phyloP scores from a whole-genome alignment of 768 basidiomycete genomes.

The Pisolithus orientalis region DNA sequence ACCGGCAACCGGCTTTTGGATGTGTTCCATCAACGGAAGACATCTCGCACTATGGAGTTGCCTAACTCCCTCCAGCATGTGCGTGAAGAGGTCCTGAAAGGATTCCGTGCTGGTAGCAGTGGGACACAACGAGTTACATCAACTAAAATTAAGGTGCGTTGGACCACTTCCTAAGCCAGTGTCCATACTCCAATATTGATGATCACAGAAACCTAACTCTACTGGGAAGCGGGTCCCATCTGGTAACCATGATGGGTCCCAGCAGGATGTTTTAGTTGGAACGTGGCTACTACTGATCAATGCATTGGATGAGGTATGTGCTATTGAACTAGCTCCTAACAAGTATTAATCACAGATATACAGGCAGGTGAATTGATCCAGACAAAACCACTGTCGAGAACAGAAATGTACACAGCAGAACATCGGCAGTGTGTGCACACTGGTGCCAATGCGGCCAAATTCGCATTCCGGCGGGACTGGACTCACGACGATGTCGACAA shows the following conservation, averaged over 20 bases:
- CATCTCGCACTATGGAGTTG: neutral
- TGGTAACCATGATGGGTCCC: neutral
- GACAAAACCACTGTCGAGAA: neutral
- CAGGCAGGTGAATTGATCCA: neutral
- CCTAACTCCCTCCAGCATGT: neutral
- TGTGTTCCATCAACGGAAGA: neutral
- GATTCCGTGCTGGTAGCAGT: neutral
- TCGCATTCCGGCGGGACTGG: neutral
- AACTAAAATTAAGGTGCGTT: neutral
- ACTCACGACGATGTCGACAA: neutral
- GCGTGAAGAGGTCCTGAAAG: neutral
- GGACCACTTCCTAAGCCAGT: neutral
- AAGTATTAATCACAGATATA: neutral
- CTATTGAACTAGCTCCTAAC: neutral
- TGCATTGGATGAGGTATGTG: neutral
- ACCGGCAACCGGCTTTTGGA: neutral
- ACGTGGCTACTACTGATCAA: neutral
- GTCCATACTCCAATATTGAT: neutral
- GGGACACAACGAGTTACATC: neutral
- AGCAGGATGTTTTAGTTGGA: neutral
- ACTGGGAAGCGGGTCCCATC: neutral
- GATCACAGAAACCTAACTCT: neutral
- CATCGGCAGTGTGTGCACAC: neutral
- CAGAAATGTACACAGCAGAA: neutral
- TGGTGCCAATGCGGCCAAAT: neutral